phyloP scores from a whole-genome alignment of 768 basidiomycete species.

The Tephrocybe rancida region DNA sequence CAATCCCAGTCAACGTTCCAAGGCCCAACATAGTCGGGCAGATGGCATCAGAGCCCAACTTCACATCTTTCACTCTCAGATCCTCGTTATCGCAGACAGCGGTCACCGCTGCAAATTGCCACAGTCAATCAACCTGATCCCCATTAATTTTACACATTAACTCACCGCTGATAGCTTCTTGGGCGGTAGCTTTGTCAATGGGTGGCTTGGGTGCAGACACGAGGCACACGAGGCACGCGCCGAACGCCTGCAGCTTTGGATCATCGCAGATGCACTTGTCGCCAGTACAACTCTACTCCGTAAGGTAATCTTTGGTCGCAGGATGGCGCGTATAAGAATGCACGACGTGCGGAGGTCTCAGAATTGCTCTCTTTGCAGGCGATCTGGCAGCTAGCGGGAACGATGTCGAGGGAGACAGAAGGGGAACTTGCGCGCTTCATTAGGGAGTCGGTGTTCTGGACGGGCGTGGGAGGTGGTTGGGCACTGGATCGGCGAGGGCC shows the following conservation, averaged over 20 bases:
- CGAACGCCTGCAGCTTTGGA: neutral
- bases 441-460: neutral
- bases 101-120: neutral
- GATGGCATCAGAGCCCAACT: neutral
- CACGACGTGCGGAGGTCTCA: neutral
- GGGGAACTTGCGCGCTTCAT: neutral
- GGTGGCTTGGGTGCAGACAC: neutral
- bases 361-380: neutral
- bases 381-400: neutral
- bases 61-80: neutral
- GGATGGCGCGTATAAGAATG: neutral
- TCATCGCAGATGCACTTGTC: neutral
- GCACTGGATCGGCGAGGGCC: neutral
- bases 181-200: neutral
- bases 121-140: neutral
- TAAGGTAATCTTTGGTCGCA: neutral
- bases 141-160: neutral
- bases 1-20: neutral
- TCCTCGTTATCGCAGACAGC: neutral
- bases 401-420: neutral
- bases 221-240: neutral
- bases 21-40: neutral
- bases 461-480: neutral
- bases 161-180: neutral
- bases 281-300: neutral